phyloP scores from a whole-genome alignment of 768 basidiomycete genomes.

The Lactifluus piperatus region DNA sequence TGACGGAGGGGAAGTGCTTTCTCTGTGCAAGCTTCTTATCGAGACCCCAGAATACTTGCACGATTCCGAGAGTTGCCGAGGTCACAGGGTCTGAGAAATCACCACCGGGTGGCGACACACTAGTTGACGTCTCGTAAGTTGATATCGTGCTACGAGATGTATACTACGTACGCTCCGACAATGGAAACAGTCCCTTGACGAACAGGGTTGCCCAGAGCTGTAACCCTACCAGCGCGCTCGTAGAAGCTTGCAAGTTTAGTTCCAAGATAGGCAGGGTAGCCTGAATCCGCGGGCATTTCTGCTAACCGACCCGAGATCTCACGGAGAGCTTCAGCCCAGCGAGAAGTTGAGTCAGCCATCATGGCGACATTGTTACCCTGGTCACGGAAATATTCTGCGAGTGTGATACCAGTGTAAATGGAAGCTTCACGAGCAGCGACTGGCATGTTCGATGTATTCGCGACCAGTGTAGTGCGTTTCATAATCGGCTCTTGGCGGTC shows the following conservation, averaged over 20 bases:
- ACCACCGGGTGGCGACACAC: conserved; percentile 97
- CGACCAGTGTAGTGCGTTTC: conserved; percentile 98
- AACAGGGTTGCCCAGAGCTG: conserved; percentile 80
- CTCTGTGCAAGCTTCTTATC: conserved; percentile 99
- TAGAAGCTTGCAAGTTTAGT: conserved; percentile 98
- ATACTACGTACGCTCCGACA: conserved; percentile 83
- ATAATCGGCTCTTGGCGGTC: conserved; percentile 98
- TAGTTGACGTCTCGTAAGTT: conserved; percentile 25
- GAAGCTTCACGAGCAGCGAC: conserved; percentile 99
- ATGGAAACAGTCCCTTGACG: conserved; percentile 94
- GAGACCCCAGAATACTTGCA: conserved; percentile 99
- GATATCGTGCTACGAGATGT: background rate
- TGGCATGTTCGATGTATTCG: conserved; percentile 99
- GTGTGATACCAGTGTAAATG: conserved; percentile 98
- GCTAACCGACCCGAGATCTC: conserved; percentile 99
- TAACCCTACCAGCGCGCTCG: conserved; percentile 95
- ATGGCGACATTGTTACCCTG: conserved; percentile 96
- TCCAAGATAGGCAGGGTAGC: conserved; percentile 94
- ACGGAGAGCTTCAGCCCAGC: conserved; percentile 98
- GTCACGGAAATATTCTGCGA: conserved; percentile 99
- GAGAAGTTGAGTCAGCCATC: conserved; percentile 99
- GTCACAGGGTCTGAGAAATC: conserved; percentile 99
- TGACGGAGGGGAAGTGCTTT: conserved; percentile 99
- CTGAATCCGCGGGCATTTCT: conserved; percentile 99
- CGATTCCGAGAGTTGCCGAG: conserved; percentile 93